These are phyloP conservation scores for Pseudonitzschia multiseries DNA, from an alignment of 108 stramenopile species.

Conservation along the genomic window DNA sequence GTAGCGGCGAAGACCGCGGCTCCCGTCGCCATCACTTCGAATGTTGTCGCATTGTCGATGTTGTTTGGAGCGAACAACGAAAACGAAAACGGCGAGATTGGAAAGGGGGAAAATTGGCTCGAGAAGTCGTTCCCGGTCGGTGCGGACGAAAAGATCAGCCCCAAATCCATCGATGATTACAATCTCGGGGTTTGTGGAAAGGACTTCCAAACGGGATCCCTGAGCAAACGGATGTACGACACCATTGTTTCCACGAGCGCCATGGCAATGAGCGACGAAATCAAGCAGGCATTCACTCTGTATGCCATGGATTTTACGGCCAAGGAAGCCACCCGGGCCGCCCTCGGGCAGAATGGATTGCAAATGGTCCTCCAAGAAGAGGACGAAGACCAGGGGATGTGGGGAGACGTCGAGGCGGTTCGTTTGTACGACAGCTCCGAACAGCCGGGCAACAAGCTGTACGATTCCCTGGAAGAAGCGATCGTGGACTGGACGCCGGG, in stretches of 20 bases:
- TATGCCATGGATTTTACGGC: constrained; percentile 85
- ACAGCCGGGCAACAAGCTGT: constrained; percentile 30
- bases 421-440: constrained; percentile 54
- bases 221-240: constrained; percentile 65
- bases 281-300: constrained; percentile 44
- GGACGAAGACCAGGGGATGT: constrained; percentile 70
- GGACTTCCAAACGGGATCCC: constrained; percentile 63
- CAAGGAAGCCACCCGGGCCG: constrained; percentile 76
- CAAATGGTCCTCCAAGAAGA: constrained; percentile 58
- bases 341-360: constrained; percentile 72
- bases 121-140: constrained; percentile 58
- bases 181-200: constrained; percentile 70
- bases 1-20: neutral
- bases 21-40: neutral
- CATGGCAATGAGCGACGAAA: constrained; percentile 44
- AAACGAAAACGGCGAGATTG: constrained; percentile 30
- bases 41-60: no score
- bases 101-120: constrained; percentile 55
- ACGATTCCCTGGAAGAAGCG: constrained; percentile 63
- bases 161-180: constrained; percentile 54
- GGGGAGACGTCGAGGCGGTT: constrained; percentile 73
- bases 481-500: constrained; percentile 74
- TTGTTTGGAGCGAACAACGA: no score
- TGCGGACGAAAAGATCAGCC: constrained; percentile 33
- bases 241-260: constrained; percentile 40